Base-by-base conservation (phyloP, 23 red algal species). In the Gracilariopsis chorda region DNA sequence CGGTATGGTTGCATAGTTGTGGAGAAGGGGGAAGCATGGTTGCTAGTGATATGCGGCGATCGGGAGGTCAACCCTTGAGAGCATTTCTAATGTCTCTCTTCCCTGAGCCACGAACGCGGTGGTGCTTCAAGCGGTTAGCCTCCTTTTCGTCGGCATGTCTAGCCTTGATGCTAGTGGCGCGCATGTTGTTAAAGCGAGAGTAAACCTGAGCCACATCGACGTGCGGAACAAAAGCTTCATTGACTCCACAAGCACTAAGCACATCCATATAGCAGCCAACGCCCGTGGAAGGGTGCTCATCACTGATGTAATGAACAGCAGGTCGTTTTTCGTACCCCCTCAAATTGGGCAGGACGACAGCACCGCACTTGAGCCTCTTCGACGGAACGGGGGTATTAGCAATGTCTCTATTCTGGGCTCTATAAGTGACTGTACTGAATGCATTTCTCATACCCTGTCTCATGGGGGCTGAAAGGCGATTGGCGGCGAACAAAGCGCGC, bases 261-360 rank as follows among this genome's bases (percentile, higher is more conserved):
- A 92, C 88, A 61, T 92, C 75, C 73, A 92, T n/a, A 60, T 92
- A 92, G 29, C 84, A 88, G 14, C 84, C 84, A 45, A 77, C 84
- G 51, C 69, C 84, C 0, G 64, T 88, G 43, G 64, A 55, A 5
- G 84, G 67, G 19, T 43, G 41, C 41, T 88, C 84, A 23, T 88
- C 84, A 23, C 25, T 62, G 35, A 47, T 46, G 47, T 76, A 88
- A 25, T 35, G 3, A 25, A 88, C 30, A 35, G 30, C 64, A 20
- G 84, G 84, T 27, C 67, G 45, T 29, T 88, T 77, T 25, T 45
- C 51, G 41, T 74, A 77, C 21, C 64, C 69, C 8, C 69, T 34
- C 65, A 77, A 76, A 4, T 41, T 58, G 23, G 21, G n/a, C 64
- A 71, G 37, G 32, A 88, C 84, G 8, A 88, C 49, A 11, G 69